Evolutionary conservation across 2,329 filamentous ascomycete species (phyloP), one percentile per base, ranked within the genome.

Genomic region (Epichloe baconii): DNA sequence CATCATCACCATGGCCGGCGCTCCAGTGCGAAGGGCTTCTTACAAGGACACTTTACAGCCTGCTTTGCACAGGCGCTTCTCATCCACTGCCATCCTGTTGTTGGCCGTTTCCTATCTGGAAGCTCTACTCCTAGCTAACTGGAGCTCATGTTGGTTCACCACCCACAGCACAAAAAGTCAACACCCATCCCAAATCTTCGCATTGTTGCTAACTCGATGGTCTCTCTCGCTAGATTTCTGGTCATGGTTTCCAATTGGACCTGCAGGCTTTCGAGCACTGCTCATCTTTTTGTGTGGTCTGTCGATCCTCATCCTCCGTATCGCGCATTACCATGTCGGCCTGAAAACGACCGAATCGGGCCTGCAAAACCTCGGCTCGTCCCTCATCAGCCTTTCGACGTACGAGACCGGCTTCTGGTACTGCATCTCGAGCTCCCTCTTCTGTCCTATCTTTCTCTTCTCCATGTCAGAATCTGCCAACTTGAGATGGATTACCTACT

Each of bases 41-140:
- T 95, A 95, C 70, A 85, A 88, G 74, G 88, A 95, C 71, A 94
- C 94, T 67, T 72, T 96, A 59, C 94, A 91, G 55, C 90, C 91
- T 47, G 83, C 86, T 49, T 74, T 96, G 56, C 91, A 97, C 68
- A 78, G 86, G 61, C 81, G 89, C 61, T 97, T 96, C 69, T 84
- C 85, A 47, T 83, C 82, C 56, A 88, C 88, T 12, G 85, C 85
- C 46, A 76, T 79, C 14, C 71, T 87, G 55, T 74, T 89, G 14
- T 70, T 93, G 10, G 69, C 75, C 46, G 73, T 88, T 51, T 88
- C 87, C 63, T 95, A 93, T 65, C 50, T 79, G 38, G 79, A 88
- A 62, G 79, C 88, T 47, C 68, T 93, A 49, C 66, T 82, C 51
- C 76, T 95, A 56, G 82, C 85, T 17, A 74, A 76, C 56, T 87